These are phyloP conservation scores for Heterobasidion parviporum DNA, from an alignment of 1,284 basidiomycete genomes.

Conservation along the genomic window DNA sequence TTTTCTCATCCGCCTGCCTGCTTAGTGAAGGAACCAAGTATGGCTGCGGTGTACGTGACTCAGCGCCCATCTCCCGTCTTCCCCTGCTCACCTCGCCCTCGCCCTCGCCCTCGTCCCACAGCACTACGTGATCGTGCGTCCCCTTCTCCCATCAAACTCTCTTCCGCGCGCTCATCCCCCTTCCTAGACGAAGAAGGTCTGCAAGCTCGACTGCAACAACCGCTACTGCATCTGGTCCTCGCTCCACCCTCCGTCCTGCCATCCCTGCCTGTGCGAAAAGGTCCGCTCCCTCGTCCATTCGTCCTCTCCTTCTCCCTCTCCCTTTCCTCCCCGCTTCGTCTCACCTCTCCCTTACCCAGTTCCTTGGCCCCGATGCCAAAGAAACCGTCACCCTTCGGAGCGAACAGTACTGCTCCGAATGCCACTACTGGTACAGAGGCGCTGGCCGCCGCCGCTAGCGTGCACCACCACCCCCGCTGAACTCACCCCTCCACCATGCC, in stretches of 20 bases:
- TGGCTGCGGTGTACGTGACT: conserved; percentile 60
- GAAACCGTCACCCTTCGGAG: conserved; percentile 49
- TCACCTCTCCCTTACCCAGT: conserved; percentile 29
- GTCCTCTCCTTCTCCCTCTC: conserved; percentile 1
- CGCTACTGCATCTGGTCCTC: conserved; percentile 51
- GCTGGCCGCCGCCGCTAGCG: conserved; percentile 1
- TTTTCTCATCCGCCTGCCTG: conserved; percentile 9
- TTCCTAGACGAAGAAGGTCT: conserved; percentile 45
- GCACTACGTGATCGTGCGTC: conserved; percentile 49
- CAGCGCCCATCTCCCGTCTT: conserved; percentile 19
- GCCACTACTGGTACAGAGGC: conserved; percentile 50
- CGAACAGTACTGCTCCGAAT: conserved; percentile 51
- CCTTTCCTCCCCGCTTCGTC: conserved; percentile 7
- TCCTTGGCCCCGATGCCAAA: conserved; percentile 56
- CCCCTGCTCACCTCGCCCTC: conserved; percentile 14
- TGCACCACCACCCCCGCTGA: neutral
- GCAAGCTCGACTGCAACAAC: conserved; percentile 55
- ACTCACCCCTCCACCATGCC: neutral
- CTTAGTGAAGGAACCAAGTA: conserved; percentile 67
- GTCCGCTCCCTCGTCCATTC: conserved; percentile 16
- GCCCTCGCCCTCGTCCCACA: conserved; percentile 15
- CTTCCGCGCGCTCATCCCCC: conserved; percentile 10
- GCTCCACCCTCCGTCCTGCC: conserved; percentile 42
- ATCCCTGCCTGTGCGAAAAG: conserved; percentile 48
- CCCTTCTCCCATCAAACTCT: conserved; percentile 7